Percentiles rank a stretch among this genome's conserved stretches.
phyloP scores from a whole-genome alignment of 78 protist species.

The Tieghemostelium lacteum region DNA sequence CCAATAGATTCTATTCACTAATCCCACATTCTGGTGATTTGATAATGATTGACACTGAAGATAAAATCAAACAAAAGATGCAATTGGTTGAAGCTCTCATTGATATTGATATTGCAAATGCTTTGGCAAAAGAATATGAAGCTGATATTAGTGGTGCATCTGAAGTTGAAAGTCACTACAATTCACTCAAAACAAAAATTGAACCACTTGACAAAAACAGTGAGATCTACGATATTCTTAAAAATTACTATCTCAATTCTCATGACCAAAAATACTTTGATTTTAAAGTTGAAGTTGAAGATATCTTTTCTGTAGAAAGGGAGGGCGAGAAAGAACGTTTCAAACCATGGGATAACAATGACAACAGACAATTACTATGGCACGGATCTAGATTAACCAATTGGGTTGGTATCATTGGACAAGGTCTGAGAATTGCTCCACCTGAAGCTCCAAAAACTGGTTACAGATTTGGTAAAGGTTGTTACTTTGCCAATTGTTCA shows the following conservation, averaged over 20 bases:
- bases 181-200: constrained; percentile 65
- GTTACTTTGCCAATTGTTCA: constrained; percentile 81
- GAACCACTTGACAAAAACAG: constrained; percentile 55
- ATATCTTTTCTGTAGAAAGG: constrained; percentile 70
- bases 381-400: constrained; percentile 91
- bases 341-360: constrained; percentile 45
- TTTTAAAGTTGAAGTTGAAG: constrained; percentile 62
- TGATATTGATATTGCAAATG: constrained; percentile 86
- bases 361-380: constrained; percentile 85
- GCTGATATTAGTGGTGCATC: constrained; percentile 2
- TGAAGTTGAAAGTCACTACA: constrained; percentile 66
- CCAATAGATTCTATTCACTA: constrained; percentile 55
- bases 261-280: constrained; percentile 60
- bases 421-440: constrained; percentile 94
- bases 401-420: constrained; percentile 88
- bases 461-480: constrained; percentile 91
- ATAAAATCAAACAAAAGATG: constrained; percentile 57
- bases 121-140: constrained; percentile 62
- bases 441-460: constrained; percentile 92
- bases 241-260: constrained; percentile 13
- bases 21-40: constrained; percentile 64
- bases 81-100: constrained; percentile 80
- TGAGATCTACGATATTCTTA: constrained; percentile 41
- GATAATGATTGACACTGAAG: constrained; percentile 58
- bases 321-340: constrained; percentile 83